Percentiles rank a stretch among this genome's conserved stretches.
Conservation (phyloP, 768 basidiomycete species). For the Nevesoporus exiguus region DNA sequence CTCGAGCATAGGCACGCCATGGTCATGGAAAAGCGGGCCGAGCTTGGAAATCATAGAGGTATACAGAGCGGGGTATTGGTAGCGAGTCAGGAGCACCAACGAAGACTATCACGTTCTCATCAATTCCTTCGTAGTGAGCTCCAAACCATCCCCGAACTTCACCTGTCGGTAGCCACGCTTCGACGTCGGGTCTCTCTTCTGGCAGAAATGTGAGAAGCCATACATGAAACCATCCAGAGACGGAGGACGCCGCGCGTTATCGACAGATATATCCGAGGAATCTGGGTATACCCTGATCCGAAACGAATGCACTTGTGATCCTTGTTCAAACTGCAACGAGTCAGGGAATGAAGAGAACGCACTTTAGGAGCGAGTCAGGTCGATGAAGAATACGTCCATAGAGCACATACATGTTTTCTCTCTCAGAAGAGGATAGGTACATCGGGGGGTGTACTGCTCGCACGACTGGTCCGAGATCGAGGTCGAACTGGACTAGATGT, state of each 20-base stretch:
- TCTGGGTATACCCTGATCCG: constrained; percentile 59
- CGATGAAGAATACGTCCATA: not conserved
- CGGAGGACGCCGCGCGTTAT: constrained; percentile 33
- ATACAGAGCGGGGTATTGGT: constrained; percentile 82
- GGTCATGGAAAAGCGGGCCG: constrained; percentile 69
- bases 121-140: not conserved
- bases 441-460: constrained; percentile 66
- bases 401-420: constrained; percentile 69
- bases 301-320: constrained; percentile 82
- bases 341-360: constrained; percentile 94
- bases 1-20: constrained; percentile 80
- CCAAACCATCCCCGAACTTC: not conserved
- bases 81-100: constrained; percentile 79
- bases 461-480: constrained; percentile 82
- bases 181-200: constrained; percentile 57
- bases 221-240: constrained; percentile 67
- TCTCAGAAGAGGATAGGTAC: constrained; percentile 60
- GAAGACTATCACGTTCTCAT: constrained; percentile 13
- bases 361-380: constrained; percentile 38
- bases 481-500: constrained; percentile 75
- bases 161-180: constrained; percentile 85
- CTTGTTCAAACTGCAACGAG: constrained; percentile 80
- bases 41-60: constrained; percentile 61
- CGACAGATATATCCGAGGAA: constrained; percentile 16
- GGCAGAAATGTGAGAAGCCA: constrained; percentile 76